Evolutionary conservation across 2,329 filamentous ascomycete genomes (phyloP).

Genomic region (Chaetothyriales sp.): DNA sequence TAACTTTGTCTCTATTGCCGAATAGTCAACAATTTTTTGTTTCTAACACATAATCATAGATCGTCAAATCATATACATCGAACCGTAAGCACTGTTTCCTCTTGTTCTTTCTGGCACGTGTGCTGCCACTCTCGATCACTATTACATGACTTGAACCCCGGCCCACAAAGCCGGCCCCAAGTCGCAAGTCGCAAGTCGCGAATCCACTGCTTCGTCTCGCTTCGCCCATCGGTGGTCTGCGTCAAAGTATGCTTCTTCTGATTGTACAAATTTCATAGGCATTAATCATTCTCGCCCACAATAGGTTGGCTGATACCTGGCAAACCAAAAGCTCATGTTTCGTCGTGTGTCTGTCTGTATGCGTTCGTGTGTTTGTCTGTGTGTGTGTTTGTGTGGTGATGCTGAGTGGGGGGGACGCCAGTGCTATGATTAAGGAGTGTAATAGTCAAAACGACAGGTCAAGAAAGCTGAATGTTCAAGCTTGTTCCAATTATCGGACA

Average conservation of each 20-base stretch:
- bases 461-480: constrained; percentile 8
- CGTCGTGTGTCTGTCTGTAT: background rate
- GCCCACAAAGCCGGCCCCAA: too few relatives aligned
- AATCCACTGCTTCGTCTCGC: background rate
- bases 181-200: background rate
- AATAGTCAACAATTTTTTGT: background rate
- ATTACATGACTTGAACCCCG: background rate
- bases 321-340: background rate
- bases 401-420: background rate
- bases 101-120: background rate
- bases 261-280: background rate
- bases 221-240: background rate
- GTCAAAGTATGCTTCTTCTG: background rate
- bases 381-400: background rate
- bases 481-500: constrained; percentile 5
- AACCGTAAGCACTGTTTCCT: background rate
- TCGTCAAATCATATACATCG: background rate
- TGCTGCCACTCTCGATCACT: background rate
- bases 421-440: background rate
- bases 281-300: background rate
- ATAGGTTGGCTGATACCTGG: background rate
- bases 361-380: too few relatives aligned
- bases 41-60: background rate
- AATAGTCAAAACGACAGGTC: constrained; percentile 2
- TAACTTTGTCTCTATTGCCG: background rate